A percentile compares a stretch with the other conserved stretches of the same genome.
These are phyloP conservation scores for Mycena floridula DNA, from an alignment of 768 basidiomycete species.

Conservation along the genomic window DNA sequence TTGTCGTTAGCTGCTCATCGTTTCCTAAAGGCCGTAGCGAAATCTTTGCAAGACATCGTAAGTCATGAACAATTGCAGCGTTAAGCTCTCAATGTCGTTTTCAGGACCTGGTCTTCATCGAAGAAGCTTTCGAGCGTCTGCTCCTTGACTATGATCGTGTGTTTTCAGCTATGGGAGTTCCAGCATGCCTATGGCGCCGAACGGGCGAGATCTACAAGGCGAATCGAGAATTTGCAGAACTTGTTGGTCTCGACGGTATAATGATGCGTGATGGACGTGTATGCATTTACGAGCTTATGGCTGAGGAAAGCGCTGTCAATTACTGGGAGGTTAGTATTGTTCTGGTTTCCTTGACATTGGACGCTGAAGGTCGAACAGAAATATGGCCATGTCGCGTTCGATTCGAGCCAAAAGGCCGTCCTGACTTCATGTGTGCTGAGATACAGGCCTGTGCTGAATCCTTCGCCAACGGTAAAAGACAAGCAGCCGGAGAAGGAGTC, in stretches of 20 bases:
- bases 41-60: constrained; percentile 79
- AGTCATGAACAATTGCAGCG: no score
- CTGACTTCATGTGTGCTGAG: constrained; percentile 87
- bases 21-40: constrained; percentile 58
- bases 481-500: constrained; percentile 1
- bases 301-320: constrained; percentile 92
- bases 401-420: constrained; percentile 88
- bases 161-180: constrained; percentile 93
- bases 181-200: constrained; percentile 92
- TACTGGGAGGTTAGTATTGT: constrained; percentile 81
- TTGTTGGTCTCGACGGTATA: constrained; percentile 81
- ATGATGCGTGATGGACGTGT: constrained; percentile 90
- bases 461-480: constrained; percentile 10
- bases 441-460: constrained; percentile 61
- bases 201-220: constrained; percentile 99
- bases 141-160: constrained; percentile 94
- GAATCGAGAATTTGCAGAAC: constrained; percentile 90
- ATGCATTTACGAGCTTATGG: constrained; percentile 98
- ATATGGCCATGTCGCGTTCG: constrained; percentile 92
- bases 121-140: constrained; percentile 94
- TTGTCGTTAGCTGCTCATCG: constrained; percentile 1
- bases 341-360: neutral
- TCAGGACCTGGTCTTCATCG: constrained; percentile 93
- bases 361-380: constrained; percentile 44
- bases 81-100: no score